Evolutionary conservation across 441 rosid species (phyloP).

Genomic region (Syzygium syzygioides): DNA sequence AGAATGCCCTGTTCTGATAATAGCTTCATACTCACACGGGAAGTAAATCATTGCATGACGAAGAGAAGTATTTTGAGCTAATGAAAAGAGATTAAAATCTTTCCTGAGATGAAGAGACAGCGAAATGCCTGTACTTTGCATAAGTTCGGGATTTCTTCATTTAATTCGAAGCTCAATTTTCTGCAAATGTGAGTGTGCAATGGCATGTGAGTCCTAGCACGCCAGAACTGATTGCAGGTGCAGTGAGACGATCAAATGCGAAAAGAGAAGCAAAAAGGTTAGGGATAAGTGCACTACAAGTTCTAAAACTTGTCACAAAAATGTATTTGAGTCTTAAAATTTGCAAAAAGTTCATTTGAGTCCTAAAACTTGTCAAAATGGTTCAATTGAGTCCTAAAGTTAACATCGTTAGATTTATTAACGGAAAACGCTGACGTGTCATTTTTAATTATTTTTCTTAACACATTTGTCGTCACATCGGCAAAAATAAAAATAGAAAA

Average conservation of each 20-base stretch:
- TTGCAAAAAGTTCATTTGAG: too few relatives aligned
- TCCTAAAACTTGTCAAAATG: too few relatives aligned
- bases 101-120: neutral
- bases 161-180: neutral
- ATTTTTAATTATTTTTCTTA: too few relatives aligned
- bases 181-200: neutral
- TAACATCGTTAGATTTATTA: too few relatives aligned
- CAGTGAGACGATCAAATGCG: neutral
- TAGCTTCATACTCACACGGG: neutral
- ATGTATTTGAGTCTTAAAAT: too few relatives aligned
- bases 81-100: neutral
- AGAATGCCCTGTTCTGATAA: neutral
- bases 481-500: too few relatives aligned
- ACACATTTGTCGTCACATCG: too few relatives aligned
- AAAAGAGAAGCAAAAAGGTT: neutral
- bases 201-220: neutral
- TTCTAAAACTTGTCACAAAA: too few relatives aligned
- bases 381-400: too few relatives aligned
- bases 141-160: neutral
- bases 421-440: too few relatives aligned
- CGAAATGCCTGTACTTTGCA: neutral
- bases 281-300: too few relatives aligned
- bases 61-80: neutral
- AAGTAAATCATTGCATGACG: neutral
- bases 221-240: neutral